Percentiles rank a stretch among this genome's conserved stretches.
Conservation (phyloP, 179 eudicot species). For the Beta macrorhiza region DNA sequence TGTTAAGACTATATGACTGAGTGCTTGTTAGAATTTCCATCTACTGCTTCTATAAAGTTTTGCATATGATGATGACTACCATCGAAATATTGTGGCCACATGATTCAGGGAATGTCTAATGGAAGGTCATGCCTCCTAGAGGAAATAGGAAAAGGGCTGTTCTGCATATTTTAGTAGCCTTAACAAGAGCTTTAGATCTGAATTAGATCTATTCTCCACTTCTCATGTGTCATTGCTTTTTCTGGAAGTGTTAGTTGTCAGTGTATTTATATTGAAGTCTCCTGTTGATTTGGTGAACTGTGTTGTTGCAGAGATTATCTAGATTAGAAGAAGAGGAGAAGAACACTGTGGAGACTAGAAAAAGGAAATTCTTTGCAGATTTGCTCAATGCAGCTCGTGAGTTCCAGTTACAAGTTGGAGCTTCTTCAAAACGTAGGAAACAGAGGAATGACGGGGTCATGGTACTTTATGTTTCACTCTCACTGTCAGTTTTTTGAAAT, state of each 20-base stretch:
- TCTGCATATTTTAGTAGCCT: neutral
- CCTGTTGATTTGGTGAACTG: conserved; percentile 26
- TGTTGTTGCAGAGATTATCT: conserved; percentile 70
- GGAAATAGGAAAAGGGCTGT: conserved; percentile 5
- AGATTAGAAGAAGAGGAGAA: conserved; percentile 88
- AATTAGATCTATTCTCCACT: neutral
- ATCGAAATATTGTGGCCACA: neutral
- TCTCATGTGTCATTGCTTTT: neutral
- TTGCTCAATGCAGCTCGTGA: conserved; percentile 93
- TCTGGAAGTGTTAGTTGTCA: neutral
- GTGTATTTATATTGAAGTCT: neutral
- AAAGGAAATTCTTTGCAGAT: conserved; percentile 88
- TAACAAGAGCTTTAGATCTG: neutral
- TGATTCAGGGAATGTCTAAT: conserved; percentile 1
- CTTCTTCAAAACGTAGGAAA: conserved; percentile 76
- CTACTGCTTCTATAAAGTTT: conserved; percentile 4
- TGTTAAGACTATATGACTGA: neutral
- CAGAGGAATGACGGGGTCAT: conserved; percentile 93
- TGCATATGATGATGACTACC: conserved; percentile 7
- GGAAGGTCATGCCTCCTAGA: neutral
- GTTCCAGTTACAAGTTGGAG: conserved; percentile 79
- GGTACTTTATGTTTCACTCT: conserved; percentile 40
- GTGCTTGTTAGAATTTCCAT: neutral
- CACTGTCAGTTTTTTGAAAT: conserved; percentile 15
- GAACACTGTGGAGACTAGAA: conserved; percentile 67